Conservation (phyloP, 768 basidiomycete genomes). For the Glaciozyma martinii region DNA sequence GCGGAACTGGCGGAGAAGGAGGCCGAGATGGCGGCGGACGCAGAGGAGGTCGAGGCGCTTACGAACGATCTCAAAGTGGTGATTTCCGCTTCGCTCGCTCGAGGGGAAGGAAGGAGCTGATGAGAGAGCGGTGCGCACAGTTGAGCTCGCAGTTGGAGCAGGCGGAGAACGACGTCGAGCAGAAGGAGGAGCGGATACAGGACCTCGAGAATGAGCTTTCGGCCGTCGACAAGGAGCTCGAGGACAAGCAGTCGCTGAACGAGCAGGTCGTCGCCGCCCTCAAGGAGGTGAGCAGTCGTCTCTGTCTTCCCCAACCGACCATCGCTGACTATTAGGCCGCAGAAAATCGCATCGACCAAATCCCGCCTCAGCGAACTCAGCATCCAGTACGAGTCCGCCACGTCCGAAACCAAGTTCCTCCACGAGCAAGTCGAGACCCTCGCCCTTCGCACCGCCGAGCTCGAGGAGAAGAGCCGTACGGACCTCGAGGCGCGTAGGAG, state of each 20-base stretch:
- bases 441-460: conserved; percentile 45
- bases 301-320: not conserved
- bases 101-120: too few species aligned
- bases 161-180: conserved; percentile 78
- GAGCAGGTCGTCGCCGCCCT: conserved; percentile 68
- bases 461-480: conserved; percentile 64
- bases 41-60: conserved; percentile 31
- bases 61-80: conserved; percentile 35
- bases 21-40: conserved; percentile 67
- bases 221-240: conserved; percentile 43
- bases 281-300: conserved; percentile 58
- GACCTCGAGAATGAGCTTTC: conserved; percentile 51
- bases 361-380: conserved; percentile 57
- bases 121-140: conserved; percentile 22
- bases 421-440: conserved; percentile 68
- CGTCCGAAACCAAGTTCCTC: conserved; percentile 55
- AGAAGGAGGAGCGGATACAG: conserved; percentile 35
- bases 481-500: conserved; percentile 51
- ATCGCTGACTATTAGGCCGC: conserved; percentile 10
- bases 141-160: conserved; percentile 62
- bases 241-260: conserved; percentile 51
- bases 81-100: not conserved
- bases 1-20: conserved; percentile 38
- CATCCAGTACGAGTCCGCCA: conserved; percentile 55
- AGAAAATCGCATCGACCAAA: conserved; percentile 65